These are phyloP conservation scores for Cajanus cajan DNA, from an alignment of 306 rosid species.

Conservation along the genomic window DNA sequence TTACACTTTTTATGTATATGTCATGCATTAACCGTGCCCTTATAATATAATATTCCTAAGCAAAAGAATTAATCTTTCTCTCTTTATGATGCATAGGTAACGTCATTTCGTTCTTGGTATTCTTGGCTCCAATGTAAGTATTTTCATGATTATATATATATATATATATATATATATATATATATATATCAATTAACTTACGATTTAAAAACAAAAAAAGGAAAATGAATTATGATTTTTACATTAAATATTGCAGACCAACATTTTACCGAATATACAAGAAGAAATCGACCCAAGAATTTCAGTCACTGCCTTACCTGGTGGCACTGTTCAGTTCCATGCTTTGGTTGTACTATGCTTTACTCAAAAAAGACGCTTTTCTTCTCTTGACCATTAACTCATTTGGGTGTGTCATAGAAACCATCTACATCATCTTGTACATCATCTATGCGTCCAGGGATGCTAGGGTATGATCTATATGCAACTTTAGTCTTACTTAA, in stretches of 20 bases:
- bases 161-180: neutral
- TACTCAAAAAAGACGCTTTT: conserved; percentile 50
- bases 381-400: conserved; percentile 87
- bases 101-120: conserved; percentile 76
- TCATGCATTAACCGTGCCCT: neutral
- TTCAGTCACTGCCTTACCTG: conserved; percentile 80
- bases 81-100: conserved; percentile 54
- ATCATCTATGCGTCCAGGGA: conserved; percentile 51
- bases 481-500: neutral
- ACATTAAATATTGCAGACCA: conserved; percentile 41
- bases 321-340: conserved; percentile 80
- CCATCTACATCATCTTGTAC: conserved; percentile 57
- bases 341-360: conserved; percentile 79
- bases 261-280: conserved; percentile 72
- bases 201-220: neutral
- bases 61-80: neutral
- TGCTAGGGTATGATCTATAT: conserved; percentile 43
- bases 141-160: neutral
- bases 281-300: conserved; percentile 77
- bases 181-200: neutral
- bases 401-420: conserved; percentile 64
- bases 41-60: neutral
- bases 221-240: neutral
- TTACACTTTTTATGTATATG: neutral
- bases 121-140: conserved; percentile 89